Conservation (phyloP, 2,329 filamentous ascomycete species). For the Aspergillus sp. region DNA sequence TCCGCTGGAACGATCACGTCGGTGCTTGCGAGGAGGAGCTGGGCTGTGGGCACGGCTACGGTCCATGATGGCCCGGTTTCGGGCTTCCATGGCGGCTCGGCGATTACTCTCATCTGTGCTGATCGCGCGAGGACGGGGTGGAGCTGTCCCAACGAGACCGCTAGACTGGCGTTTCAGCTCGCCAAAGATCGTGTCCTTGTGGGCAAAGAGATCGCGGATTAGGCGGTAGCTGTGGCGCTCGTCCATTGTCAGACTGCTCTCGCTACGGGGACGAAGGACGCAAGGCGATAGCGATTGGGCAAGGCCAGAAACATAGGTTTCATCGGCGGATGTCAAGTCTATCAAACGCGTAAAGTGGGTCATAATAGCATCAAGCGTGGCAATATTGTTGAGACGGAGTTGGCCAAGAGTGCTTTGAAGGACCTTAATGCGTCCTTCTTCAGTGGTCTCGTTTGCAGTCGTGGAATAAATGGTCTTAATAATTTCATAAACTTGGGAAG, state of each 20-base stretch:
- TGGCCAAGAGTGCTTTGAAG: conserved; percentile 95
- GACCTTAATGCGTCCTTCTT: conserved; percentile 79
- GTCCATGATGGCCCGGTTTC: conserved; percentile 73
- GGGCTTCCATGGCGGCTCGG: conserved; percentile 89
- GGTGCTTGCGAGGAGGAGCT: conserved; percentile 55
- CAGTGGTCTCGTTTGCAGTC: conserved; percentile 71
- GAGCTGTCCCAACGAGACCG: conserved; percentile 49
- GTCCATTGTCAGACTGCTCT: conserved; percentile 90
- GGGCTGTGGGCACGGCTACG: conserved; percentile 76
- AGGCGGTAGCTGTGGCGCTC: conserved; percentile 91
- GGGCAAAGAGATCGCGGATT: conserved; percentile 84
- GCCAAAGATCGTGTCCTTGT: conserved; percentile 94
- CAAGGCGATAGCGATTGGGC: conserved; percentile 77
- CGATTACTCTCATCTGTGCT: conserved; percentile 96
- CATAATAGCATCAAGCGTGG: conserved; percentile 96
- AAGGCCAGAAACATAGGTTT: conserved; percentile 74
- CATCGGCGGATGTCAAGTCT: conserved; percentile 93
- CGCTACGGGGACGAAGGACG: conserved; percentile 79
- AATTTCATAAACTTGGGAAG: conserved; percentile 97
- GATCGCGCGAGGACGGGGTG: conserved; percentile 74
- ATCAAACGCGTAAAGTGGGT: conserved; percentile 97
- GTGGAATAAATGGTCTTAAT: conserved; percentile 95
- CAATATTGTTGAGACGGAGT: conserved; percentile 93
- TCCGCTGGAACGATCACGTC: conserved; percentile 75
- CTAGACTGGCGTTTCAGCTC: conserved; percentile 77